Base-by-base conservation (phyloP, 2,329 filamentous ascomycete species). In the Alternaria novae-zelandiae region DNA sequence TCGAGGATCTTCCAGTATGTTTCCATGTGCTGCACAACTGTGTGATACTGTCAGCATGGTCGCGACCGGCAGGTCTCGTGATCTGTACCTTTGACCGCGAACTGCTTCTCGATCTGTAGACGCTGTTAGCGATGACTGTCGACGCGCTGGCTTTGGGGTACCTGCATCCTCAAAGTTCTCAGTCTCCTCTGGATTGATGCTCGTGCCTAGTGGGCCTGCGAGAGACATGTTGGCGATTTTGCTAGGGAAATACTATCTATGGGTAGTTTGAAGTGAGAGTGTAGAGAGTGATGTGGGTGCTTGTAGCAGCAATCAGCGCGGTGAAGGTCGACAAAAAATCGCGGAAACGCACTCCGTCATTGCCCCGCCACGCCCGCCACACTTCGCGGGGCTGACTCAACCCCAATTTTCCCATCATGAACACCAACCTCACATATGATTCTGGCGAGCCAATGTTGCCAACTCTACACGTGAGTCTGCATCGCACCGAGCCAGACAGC, bases 1-100 rank as follows among this genome's bases (percentile, higher is more conserved):
- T 97, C 91, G 74, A 99, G 91, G 78, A 99, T 95, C 56, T 90
- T 86, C 95, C 95, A 99, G 86, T 99, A 98, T 53, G 95, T 97
- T 77, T 93, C 88, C 87, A 99, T 93, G 82, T 99, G 96, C 82
- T 97, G 92, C 41, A 98, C 96, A 55, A 91, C 94, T 86, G 69
- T 25, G 62, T 76, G 67, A 10, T 26, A 4, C 7, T 26, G 64
- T 73, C 63, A 78, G 70, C 61, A 11, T 15, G 4, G 59, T 32
- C 51, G 44, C 25, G 6, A 23, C 26, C 17, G 6, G 23, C 20
- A 15, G n/a, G 12, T 25, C 17, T 10, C 11, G n/a, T 15, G 43
- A 21, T 11, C 20, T 43, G 7, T 75, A 93, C 92, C 91, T 86
- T 98, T 98, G 74, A 99, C 96, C 28, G 96, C 96, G 77, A 99